phyloP scores from a whole-genome alignment of 768 basidiomycete genomes.

The Amanita muscaria region DNA sequence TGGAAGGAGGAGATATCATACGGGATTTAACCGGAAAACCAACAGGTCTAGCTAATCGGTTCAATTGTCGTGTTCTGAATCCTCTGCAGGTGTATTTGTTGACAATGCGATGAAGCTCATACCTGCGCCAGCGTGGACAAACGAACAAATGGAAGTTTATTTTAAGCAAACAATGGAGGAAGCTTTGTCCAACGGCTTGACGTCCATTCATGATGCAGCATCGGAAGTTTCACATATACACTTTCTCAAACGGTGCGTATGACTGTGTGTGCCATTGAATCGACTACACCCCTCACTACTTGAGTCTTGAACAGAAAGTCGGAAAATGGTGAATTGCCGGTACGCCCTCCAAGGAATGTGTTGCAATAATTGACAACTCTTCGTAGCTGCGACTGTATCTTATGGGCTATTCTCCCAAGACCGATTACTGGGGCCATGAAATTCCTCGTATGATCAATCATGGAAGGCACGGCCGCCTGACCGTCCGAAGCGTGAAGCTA shows the following conservation, averaged over 20 bases:
- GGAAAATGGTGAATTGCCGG: slow-evolving; percentile 58
- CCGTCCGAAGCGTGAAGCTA: slow-evolving; percentile 61
- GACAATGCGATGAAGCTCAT: slow-evolving; percentile 85
- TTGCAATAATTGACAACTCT: neutral
- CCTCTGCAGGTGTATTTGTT: slow-evolving; percentile 54
- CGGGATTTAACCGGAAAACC: slow-evolving; percentile 43
- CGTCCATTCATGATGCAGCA: slow-evolving; percentile 80
- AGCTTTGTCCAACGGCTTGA: slow-evolving; percentile 73
- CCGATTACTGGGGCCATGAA: slow-evolving; percentile 58
- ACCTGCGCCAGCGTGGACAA: slow-evolving; percentile 52
- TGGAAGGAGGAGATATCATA: slow-evolving; percentile 32
- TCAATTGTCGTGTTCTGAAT: neutral
- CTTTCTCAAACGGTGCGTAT: slow-evolving; percentile 55
- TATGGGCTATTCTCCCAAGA: slow-evolving; percentile 46
- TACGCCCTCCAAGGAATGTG: slow-evolving; percentile 23
- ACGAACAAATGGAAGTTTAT: slow-evolving; percentile 47
- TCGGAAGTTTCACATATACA: slow-evolving; percentile 40
- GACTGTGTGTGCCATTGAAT: no score
- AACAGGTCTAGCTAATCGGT: slow-evolving; percentile 32
- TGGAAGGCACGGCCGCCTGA: slow-evolving; percentile 45
- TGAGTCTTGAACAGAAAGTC: slow-evolving; percentile 45
- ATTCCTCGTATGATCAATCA: slow-evolving; percentile 53
- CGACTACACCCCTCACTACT: neutral
- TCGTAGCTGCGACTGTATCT: slow-evolving; percentile 13
- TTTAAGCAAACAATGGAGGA: slow-evolving; percentile 58